Percentiles rank a stretch among this genome's conserved stretches.
phyloP scores from a whole-genome alignment of 164 flowering plant genomes.

The Vitis cinerea region DNA sequence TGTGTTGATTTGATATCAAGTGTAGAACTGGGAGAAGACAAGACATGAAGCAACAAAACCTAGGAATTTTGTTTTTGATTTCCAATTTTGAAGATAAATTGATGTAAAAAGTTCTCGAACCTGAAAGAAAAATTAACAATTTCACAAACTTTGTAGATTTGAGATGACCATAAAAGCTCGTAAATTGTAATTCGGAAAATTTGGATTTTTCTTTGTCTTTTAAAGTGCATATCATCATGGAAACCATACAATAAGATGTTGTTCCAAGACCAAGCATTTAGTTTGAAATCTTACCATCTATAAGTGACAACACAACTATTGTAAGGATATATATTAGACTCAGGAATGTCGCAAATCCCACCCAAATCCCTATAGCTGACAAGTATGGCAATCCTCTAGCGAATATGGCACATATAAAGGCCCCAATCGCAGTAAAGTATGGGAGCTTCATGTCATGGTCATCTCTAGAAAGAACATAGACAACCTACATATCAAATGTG shows the following conservation, averaged over 20 bases:
- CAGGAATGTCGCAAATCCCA: conserved; percentile 75
- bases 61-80: too few species aligned
- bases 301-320: conserved; percentile 51
- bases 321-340: conserved; percentile 61
- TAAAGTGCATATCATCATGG: too few species aligned
- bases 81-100: too few species aligned
- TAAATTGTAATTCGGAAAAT: too few species aligned
- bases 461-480: neutral
- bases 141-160: too few species aligned
- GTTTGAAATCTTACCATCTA: conserved; percentile 57
- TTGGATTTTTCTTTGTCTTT: too few species aligned
- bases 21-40: too few species aligned
- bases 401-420: neutral
- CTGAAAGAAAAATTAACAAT: too few species aligned
- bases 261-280: neutral
- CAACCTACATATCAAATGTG: neutral
- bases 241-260: neutral
- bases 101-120: too few species aligned
- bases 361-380: neutral
- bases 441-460: neutral
- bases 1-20: too few species aligned
- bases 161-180: too few species aligned
- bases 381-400: neutral
- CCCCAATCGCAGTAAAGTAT: neutral
- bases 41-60: too few species aligned